Conservation (phyloP, 192 early-diverging fungal genomes). For the Glomus cerebriforme region DNA sequence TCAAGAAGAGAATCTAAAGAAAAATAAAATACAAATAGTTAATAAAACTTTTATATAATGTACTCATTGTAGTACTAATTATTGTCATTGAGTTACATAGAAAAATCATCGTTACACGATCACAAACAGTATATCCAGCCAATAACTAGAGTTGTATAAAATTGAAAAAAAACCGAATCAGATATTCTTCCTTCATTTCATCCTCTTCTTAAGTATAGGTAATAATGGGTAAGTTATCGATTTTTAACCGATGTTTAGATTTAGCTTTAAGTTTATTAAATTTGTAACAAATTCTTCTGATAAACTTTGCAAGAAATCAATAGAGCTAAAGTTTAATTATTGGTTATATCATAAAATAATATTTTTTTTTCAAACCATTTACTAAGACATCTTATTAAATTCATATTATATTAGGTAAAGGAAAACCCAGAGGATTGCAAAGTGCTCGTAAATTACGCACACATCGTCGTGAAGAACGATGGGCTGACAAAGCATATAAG, state of each 20-base stretch:
- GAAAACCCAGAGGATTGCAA: constrained; percentile 98
- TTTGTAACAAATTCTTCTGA: too few species aligned
- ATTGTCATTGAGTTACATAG: too few species aligned
- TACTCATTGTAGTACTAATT: too few species aligned
- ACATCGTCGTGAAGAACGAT: constrained; percentile 96
- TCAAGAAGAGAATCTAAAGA: neutral
- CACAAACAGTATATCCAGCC: too few species aligned
- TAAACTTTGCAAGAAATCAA: neutral
- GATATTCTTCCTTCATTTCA: neutral
- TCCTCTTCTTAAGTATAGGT: neutral
- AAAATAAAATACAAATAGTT: too few species aligned
- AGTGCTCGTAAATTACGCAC: constrained; percentile 98
- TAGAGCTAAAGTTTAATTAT: neutral
- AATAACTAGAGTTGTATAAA: neutral
- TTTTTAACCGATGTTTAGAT: neutral
- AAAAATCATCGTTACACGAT: too few species aligned
- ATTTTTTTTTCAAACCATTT: neutral
- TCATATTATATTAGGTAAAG: constrained; percentile 51
- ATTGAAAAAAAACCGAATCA: neutral
- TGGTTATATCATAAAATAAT: too few species aligned
- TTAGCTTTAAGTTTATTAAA: neutral
- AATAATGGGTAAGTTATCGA: constrained; percentile 1
- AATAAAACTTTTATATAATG: too few species aligned
- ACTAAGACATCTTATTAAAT: neutral
- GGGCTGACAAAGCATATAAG: constrained; percentile 99